A percentile compares a stretch with the other conserved stretches of the same genome.
phyloP scores from a whole-genome alignment of 257 asterid genomes.

The Coffea canephora region DNA sequence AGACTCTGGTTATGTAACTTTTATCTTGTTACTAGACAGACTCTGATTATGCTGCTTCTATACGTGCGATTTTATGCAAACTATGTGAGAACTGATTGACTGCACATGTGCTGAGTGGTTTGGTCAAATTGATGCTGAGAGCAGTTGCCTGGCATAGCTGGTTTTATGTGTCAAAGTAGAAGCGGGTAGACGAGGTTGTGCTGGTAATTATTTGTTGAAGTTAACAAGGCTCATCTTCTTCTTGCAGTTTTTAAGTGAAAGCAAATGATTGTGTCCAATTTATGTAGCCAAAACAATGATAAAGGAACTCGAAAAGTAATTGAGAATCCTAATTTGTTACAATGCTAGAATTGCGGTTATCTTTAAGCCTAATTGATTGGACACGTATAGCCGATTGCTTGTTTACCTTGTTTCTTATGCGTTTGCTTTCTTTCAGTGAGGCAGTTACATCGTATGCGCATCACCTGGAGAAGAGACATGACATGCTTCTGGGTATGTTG shows the following conservation, averaged over 20 bases:
- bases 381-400: not conserved
- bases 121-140: not conserved
- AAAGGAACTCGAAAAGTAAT: not conserved
- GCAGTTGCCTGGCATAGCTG: not conserved
- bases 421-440: conserved; percentile 57
- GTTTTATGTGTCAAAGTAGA: not conserved
- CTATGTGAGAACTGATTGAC: not conserved
- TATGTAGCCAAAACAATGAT: no score
- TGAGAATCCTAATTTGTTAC: not conserved
- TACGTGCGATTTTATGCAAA: not conserved
- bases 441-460: conserved; percentile 59
- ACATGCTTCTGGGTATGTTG: conserved; percentile 89
- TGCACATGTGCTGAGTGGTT: not conserved
- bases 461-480: conserved; percentile 83
- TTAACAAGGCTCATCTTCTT: not conserved
- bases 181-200: conserved; percentile 4
- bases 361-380: not conserved
- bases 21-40: not conserved
- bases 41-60: not conserved
- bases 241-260: not conserved
- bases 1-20: conserved; percentile 1
- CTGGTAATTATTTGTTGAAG: not conserved
- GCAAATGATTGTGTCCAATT: not conserved
- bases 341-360: not conserved
- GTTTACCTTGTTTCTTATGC: conserved; percentile 15